phyloP scores from a whole-genome alignment of 2,329 filamentous ascomycete species.

The Aureobasidium uvarum region DNA sequence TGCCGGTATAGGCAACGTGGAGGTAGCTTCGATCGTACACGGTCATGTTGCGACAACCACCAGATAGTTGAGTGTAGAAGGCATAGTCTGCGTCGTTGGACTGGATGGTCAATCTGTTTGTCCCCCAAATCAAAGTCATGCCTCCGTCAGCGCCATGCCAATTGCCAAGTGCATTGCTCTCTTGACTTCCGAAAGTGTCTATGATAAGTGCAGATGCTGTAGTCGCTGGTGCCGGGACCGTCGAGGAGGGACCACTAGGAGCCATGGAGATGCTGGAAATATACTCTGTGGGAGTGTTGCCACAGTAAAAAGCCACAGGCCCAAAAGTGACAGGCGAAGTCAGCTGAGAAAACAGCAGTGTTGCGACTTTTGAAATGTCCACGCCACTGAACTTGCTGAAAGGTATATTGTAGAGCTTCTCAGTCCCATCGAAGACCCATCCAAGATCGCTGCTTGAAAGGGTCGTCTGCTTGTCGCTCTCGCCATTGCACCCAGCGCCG shows the following conservation, averaged over 20 bases:
- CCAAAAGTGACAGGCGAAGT: not conserved
- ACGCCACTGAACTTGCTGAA: not conserved
- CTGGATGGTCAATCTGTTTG: not conserved
- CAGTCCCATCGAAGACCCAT: not conserved
- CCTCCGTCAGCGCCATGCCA: slow-evolving; percentile 1
- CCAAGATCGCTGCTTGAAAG: not conserved
- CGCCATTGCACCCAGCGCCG: not conserved
- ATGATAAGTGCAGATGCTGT: not conserved
- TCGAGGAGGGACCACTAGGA: not conserved
- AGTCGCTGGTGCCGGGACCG: not conserved
- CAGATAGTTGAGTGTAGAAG: not conserved
- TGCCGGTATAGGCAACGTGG: not conserved
- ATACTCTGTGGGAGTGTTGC: not conserved
- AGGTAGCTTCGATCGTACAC: not conserved
- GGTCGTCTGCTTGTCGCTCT: not conserved
- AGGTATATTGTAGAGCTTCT: not conserved
- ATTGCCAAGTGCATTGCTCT: not conserved
- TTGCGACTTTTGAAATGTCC: not conserved
- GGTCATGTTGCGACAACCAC: not conserved
- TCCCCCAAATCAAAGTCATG: not conserved
- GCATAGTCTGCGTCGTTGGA: not conserved
- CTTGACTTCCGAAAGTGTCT: not conserved
- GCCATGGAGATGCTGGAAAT: not conserved
- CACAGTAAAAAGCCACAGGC: slow-evolving; percentile 1
- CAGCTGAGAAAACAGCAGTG: not conserved